phyloP scores from a whole-genome alignment of 306 rosid genomes.

The Citrullus amarus region DNA sequence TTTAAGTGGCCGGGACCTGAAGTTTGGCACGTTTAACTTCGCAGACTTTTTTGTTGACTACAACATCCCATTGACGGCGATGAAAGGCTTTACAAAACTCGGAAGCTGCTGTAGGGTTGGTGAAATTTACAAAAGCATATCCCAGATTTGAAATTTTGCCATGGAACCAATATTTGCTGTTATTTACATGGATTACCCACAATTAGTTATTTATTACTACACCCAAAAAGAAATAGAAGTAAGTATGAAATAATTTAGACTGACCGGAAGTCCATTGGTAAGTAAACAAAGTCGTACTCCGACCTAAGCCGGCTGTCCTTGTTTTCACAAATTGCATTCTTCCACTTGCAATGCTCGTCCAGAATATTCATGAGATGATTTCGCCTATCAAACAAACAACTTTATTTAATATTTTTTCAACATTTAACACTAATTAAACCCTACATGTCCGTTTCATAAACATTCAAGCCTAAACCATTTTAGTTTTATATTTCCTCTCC shows the following conservation, averaged over 20 bases:
- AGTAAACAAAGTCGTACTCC: conserved; percentile 11
- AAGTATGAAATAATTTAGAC: not conserved
- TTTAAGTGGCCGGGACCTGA: not conserved
- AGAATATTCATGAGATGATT: not conserved
- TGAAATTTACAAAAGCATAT: conserved; percentile 11
- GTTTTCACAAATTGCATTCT: not conserved
- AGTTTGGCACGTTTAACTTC: not conserved
- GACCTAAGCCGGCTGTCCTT: not conserved
- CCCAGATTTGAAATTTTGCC: conserved; percentile 7
- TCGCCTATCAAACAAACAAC: not conserved
- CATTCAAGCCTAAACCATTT: no score
- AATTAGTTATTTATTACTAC: not conserved
- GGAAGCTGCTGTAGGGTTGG: not conserved
- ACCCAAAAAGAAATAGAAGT: no score
- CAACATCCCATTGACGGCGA: not conserved
- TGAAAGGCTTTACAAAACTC: not conserved
- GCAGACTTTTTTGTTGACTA: conserved; percentile 4
- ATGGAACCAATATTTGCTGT: not conserved
- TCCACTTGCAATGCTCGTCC: not conserved
- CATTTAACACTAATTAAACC: no score
- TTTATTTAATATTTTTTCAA: no score
- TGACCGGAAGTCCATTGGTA: conserved; percentile 13
- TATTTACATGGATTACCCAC: no score
- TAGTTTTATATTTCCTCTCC: no score
- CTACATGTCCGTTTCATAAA: no score